These are phyloP conservation scores for Plasmodium relictum DNA, from an alignment of 169 alveolate species.

Conservation along the genomic window DNA sequence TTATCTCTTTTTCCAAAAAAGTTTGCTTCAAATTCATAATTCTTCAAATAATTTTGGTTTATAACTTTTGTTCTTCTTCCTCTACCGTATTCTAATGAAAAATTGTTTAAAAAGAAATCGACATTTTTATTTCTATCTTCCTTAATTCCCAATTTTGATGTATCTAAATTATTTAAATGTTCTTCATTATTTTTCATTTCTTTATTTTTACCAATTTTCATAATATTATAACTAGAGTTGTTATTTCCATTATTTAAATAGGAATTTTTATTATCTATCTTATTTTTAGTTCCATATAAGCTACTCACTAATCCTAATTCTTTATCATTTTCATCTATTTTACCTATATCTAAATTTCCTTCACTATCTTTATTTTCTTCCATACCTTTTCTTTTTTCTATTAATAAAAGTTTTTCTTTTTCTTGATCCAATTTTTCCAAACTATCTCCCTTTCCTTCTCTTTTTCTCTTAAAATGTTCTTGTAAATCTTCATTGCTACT, in stretches of 20 bases:
- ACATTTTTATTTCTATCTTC: slow-evolving; percentile 36
- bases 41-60: slow-evolving; percentile 31
- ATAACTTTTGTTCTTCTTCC: slow-evolving; percentile 39
- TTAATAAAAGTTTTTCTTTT: no score
- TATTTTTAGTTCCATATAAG: slow-evolving; percentile 10
- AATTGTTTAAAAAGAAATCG: neutral
- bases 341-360: neutral
- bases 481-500: slow-evolving; percentile 30
- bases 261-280: slow-evolving; percentile 1
- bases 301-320: neutral
- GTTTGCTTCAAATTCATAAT: slow-evolving; percentile 22
- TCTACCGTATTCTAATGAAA: slow-evolving; percentile 39
- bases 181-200: slow-evolving; percentile 1
- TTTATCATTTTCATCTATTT: neutral
- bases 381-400: neutral
- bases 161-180: neutral
- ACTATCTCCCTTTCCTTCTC: slow-evolving; percentile 4
- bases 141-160: neutral
- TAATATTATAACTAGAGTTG: neutral
- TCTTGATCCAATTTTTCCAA: neutral
- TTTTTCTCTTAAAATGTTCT: slow-evolving; percentile 15
- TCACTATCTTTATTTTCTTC: neutral
- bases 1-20: slow-evolving; percentile 23
- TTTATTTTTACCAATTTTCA: neutral
- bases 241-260: neutral